These are phyloP conservation scores for Conoideocrella luteorostrata DNA, from an alignment of 2,329 filamentous ascomycete species.

Conservation along the genomic window DNA sequence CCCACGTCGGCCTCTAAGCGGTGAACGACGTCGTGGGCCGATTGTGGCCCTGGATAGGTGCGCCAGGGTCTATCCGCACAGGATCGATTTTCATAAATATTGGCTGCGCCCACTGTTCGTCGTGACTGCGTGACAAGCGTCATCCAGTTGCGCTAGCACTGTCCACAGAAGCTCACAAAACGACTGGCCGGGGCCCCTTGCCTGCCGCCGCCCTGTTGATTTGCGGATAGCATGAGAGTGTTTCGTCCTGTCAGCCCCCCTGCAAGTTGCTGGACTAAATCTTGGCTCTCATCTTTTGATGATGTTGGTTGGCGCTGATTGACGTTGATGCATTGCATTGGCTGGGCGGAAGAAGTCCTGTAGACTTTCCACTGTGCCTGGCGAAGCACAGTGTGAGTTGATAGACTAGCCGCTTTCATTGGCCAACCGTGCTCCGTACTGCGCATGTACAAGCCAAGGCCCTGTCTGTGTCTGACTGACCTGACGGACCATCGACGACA, in stretches of 20 bases:
- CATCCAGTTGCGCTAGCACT: constrained; percentile 5
- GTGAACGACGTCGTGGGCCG: constrained; percentile 3
- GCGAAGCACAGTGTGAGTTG: neutral
- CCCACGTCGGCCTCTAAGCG: constrained; percentile 2
- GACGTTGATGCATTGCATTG: too few species aligned
- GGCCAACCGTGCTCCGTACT: too few species aligned
- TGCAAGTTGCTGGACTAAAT: constrained; percentile 1
- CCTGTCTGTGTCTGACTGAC: too few species aligned
- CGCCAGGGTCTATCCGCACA: neutral
- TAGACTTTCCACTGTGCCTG: neutral
- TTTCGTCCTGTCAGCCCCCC: too few species aligned
- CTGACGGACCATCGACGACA: too few species aligned
- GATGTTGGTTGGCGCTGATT: neutral
- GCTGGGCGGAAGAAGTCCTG: neutral
- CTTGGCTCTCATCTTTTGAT: constrained; percentile 2
- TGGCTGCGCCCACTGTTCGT: constrained; percentile 1
- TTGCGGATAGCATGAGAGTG: too few species aligned
- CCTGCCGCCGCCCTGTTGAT: neutral
- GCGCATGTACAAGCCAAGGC: too few species aligned
- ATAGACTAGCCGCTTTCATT: too few species aligned
- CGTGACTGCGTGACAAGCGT: constrained; percentile 6
- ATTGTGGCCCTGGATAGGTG: neutral
- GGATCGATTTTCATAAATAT: neutral
- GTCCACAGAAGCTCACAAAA: constrained; percentile 5
- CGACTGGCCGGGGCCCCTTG: neutral